These are phyloP conservation scores for Ceratocystis harringtonii DNA, from an alignment of 2,329 filamentous ascomycete genomes.

Conservation along the genomic window DNA sequence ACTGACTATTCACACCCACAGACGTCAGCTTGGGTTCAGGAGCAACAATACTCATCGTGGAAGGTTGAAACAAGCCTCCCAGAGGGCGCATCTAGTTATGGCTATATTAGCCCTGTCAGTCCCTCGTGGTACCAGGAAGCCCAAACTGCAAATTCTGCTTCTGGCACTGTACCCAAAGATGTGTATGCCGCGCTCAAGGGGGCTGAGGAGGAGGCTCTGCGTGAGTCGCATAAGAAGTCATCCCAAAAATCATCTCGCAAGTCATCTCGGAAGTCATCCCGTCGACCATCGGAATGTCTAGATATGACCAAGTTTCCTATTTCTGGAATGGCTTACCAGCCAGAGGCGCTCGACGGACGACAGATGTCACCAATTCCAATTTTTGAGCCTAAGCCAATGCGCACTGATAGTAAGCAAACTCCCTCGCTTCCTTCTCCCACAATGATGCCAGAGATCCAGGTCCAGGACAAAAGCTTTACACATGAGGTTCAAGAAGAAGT, in stretches of 20 bases:
- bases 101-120: not conserved
- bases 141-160: not conserved
- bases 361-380: not conserved
- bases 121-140: not conserved
- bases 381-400: not conserved
- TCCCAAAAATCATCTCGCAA: constrained; percentile 10
- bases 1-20: not conserved
- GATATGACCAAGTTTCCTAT: not conserved
- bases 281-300: not conserved
- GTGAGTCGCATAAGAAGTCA: not conserved
- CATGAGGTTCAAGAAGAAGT: not conserved
- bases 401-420: constrained; percentile 6
- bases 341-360: not conserved
- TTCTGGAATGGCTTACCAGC: not conserved
- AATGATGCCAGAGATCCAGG: constrained; percentile 1
- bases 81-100: not conserved
- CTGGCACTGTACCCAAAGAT: not conserved
- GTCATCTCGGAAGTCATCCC: constrained; percentile 9
- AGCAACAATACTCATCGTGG: not conserved
- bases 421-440: not conserved
- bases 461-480: not conserved
- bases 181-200: not conserved
- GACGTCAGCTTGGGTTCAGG: not conserved
- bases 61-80: not conserved
- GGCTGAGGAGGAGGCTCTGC: not conserved